Percentiles rank a stretch among this genome's conserved stretches.
phyloP scores from a whole-genome alignment of 2,329 filamentous ascomycete species.

The Lecanicillium sp. region DNA sequence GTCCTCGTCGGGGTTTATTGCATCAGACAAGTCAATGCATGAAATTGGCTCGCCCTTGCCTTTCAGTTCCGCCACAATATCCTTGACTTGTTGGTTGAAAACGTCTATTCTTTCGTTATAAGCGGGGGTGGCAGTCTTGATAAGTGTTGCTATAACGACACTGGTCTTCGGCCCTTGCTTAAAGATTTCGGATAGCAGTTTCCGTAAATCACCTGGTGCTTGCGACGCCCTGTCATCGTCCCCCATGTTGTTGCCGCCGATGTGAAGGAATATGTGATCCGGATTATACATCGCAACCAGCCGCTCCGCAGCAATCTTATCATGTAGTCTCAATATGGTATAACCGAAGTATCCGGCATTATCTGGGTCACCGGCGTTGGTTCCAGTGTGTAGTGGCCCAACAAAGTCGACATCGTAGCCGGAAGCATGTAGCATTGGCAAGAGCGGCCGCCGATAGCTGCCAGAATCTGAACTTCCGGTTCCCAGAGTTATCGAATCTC shows the following conservation, averaged over 20 bases:
- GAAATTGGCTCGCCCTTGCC: not conserved
- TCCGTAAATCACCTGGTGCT: conserved; percentile 1
- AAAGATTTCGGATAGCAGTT: not conserved
- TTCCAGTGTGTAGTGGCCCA: not conserved
- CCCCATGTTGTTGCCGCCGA: conserved; percentile 1
- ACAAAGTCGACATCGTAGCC: conserved; percentile 1
- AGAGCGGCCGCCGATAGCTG: not conserved
- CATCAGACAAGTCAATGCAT: not conserved
- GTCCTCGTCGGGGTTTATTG: not conserved
- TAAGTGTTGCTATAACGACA: not conserved
- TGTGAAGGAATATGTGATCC: not conserved
- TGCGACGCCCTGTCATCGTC: not conserved
- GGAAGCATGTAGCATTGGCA: not conserved
- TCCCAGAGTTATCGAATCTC: not conserved
- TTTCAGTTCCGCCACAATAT: not conserved
- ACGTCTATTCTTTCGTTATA: not conserved
- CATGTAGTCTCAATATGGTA: not conserved
- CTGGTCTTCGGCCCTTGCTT: not conserved
- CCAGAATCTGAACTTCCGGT: conserved; percentile 1
- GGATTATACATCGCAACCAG: not conserved
- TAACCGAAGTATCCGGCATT: not conserved
- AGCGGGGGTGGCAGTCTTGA: not conserved
- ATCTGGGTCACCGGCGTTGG: not conserved
- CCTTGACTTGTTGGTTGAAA: not conserved
- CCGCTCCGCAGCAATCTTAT: not conserved